A percentile compares a stretch with the other conserved stretches of the same genome.
phyloP scores from a whole-genome alignment of 306 rosid genomes.

The Dryas drummondii region DNA sequence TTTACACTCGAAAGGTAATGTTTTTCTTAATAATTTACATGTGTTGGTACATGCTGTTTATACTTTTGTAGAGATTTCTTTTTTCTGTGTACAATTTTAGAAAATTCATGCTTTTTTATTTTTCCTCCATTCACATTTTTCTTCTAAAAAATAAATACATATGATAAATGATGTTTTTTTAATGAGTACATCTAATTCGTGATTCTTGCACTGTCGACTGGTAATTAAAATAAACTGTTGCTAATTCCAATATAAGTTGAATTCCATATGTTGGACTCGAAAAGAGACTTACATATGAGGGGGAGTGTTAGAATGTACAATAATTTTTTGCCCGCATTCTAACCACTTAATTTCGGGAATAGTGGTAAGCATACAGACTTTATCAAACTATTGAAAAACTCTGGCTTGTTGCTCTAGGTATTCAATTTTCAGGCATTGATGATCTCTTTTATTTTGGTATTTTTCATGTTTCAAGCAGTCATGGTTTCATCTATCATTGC shows the following conservation, averaged over 20 bases:
- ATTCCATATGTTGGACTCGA: background rate
- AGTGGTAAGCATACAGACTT: background rate
- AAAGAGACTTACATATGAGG: background rate
- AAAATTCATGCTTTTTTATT: background rate
- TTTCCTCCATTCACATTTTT: background rate
- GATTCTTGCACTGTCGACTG: background rate
- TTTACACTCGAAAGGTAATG: slow-evolving; percentile 72
- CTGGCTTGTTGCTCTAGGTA: background rate
- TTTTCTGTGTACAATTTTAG: background rate
- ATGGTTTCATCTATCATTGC: too few species aligned
- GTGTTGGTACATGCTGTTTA: background rate
- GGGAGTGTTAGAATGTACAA: background rate
- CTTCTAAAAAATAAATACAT: background rate
- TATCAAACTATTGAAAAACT: background rate
- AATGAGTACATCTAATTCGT: background rate
- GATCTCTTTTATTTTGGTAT: background rate
- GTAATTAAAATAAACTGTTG: too few species aligned
- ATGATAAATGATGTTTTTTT: too few species aligned
- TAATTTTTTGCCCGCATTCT: background rate
- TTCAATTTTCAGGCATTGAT: background rate
- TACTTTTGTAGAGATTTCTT: background rate
- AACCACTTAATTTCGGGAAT: background rate
- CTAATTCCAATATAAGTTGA: background rate
- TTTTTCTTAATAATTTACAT: background rate
- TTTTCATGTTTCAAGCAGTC: too few species aligned